These are phyloP conservation scores for Tetradesmus lagerheimii DNA, from an alignment of 139 green algal genomes.

Conservation along the genomic window DNA sequence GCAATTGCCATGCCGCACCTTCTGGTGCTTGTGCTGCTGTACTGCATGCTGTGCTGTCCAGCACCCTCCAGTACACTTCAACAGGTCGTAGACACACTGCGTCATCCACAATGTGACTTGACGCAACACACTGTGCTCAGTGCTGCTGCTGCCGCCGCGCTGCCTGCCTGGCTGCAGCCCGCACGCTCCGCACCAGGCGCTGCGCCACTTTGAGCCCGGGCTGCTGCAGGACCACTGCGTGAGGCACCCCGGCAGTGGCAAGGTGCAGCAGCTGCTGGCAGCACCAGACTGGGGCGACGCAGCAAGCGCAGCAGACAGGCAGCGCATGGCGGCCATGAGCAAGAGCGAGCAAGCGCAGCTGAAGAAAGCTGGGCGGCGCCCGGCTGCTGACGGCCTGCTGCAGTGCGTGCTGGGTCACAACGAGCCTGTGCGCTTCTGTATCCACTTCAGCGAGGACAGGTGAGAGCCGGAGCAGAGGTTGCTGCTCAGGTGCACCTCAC, in stretches of 20 bases:
- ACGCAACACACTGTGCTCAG: background rate
- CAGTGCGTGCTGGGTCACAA: conserved; percentile 16
- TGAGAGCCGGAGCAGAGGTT: background rate
- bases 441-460: conserved; percentile 22
- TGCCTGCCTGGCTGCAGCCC: background rate
- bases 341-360: background rate
- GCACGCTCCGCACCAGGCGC: background rate
- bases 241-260: background rate
- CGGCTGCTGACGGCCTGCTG: background rate
- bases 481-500: background rate
- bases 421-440: background rate
- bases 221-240: background rate
- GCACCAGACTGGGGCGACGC: background rate
- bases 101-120: background rate
- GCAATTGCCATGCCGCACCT: too few species aligned
- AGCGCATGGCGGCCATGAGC: background rate
- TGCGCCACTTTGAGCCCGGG: background rate
- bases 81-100: background rate
- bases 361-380: background rate
- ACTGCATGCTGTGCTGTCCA: too few species aligned
- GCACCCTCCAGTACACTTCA: too few species aligned
- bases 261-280: background rate
- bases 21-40: too few species aligned
- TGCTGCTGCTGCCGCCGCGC: background rate
- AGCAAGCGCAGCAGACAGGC: background rate